Conservation (phyloP, 2,329 filamentous ascomycete species). For the Huntiella decipiens region DNA sequence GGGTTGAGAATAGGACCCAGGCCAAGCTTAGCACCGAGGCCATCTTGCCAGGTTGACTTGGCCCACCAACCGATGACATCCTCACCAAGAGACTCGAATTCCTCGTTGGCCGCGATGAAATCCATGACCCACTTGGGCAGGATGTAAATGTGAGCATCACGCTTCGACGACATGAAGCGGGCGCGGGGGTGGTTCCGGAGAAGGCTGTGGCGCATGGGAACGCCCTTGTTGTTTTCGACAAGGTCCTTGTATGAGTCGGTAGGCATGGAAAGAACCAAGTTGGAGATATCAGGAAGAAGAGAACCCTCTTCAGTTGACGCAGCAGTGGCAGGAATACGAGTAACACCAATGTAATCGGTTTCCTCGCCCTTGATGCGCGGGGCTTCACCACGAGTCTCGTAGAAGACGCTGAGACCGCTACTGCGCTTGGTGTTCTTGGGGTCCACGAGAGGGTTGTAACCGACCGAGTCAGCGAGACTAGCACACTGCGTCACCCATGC, state of each 20-base stretch:
- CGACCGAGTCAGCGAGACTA: slow-evolving; percentile 43
- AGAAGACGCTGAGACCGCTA: slow-evolving; percentile 79
- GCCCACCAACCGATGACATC: slow-evolving; percentile 92
- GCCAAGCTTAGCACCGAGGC: slow-evolving; percentile 58
- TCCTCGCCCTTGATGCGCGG: slow-evolving; percentile 67
- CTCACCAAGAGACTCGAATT: slow-evolving; percentile 73
- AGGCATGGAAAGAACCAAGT: slow-evolving; percentile 68
- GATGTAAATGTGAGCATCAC: slow-evolving; percentile 88
- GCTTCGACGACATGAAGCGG: slow-evolving; percentile 63
- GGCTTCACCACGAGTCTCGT: slow-evolving; percentile 59
- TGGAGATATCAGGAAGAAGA: slow-evolving; percentile 49
- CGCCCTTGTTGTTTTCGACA: slow-evolving; percentile 51
- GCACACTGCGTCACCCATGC: slow-evolving; percentile 80
- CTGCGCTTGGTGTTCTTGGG: slow-evolving; percentile 26
- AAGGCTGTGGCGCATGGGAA: slow-evolving; percentile 58
- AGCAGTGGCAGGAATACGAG: slow-evolving; percentile 39
- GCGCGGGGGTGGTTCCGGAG: slow-evolving; percentile 56
- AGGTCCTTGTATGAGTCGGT: slow-evolving; percentile 78
- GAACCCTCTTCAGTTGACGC: slow-evolving; percentile 43
- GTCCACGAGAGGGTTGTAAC: slow-evolving; percentile 24
- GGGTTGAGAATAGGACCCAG: slow-evolving; percentile 12
- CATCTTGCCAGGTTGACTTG: slow-evolving; percentile 78
- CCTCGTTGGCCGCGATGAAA: slow-evolving; percentile 60
- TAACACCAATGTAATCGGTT: slow-evolving; percentile 75
- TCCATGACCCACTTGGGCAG: slow-evolving; percentile 84